Evolutionary conservation across 257 asterid species (phyloP).

Genomic region (Penstemon barbatus): DNA sequence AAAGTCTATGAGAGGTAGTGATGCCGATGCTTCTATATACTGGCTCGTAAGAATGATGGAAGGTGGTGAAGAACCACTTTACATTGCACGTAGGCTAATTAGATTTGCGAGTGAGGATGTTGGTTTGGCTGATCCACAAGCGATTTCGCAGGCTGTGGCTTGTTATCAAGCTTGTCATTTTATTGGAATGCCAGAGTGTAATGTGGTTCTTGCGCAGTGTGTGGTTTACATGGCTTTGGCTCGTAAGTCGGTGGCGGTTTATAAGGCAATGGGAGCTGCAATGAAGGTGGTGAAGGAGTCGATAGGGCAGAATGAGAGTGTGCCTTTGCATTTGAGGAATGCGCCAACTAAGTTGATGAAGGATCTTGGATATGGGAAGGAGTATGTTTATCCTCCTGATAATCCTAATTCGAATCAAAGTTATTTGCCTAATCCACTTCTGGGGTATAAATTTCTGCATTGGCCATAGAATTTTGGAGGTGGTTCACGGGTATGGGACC

Average conservation of each 20-base stretch:
- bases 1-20: slow-evolving; percentile 87
- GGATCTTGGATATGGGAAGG: slow-evolving; percentile 78
- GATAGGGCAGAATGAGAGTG: slow-evolving; percentile 75
- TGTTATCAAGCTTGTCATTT: slow-evolving; percentile 87
- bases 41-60: slow-evolving; percentile 87
- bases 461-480: slow-evolving; percentile 47
- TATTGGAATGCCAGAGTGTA: slow-evolving; percentile 84
- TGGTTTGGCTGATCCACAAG: slow-evolving; percentile 78
- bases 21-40: slow-evolving; percentile 70
- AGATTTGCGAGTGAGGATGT: slow-evolving; percentile 80
- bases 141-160: slow-evolving; percentile 73
- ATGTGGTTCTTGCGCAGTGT: slow-evolving; percentile 71
- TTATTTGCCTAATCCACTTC: slow-evolving; percentile 67
- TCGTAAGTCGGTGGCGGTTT: slow-evolving; percentile 70
- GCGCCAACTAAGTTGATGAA: slow-evolving; percentile 93
- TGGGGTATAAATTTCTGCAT: slow-evolving; percentile 61
- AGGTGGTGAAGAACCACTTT: slow-evolving; percentile 90
- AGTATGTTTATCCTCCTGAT: slow-evolving; percentile 73
- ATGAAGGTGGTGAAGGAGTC: slow-evolving; percentile 69
- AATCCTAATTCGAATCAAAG: slow-evolving; percentile 48
- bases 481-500: neutral
- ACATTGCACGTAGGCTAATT: slow-evolving; percentile 72
- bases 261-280: slow-evolving; percentile 59
- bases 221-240: slow-evolving; percentile 76
- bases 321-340: slow-evolving; percentile 83